Conservation (phyloP, 129 eudicot genomes). For the Centrapalus pauciflorus region DNA sequence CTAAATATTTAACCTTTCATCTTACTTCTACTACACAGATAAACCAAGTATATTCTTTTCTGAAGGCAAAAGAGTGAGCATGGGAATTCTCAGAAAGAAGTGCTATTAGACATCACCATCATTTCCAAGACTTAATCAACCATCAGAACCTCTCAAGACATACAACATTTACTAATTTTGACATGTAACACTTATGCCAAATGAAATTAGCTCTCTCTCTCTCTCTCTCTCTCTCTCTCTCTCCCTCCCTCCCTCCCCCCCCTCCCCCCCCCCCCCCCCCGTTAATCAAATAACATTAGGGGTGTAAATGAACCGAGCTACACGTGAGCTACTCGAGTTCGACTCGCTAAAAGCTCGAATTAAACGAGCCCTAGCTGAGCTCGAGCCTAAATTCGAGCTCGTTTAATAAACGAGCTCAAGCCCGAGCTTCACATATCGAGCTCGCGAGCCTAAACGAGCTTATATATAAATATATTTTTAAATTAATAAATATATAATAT, state of each 20-base stretch:
- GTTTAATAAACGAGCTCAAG: too few relatives aligned
- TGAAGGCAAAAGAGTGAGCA: background rate
- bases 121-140: background rate
- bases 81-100: conserved; percentile 10
- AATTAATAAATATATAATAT: too few relatives aligned
- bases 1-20: background rate
- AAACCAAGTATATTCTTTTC: conserved; percentile 15
- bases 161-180: background rate
- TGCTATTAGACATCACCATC: background rate
- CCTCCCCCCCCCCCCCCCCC: too few relatives aligned
- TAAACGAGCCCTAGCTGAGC: too few relatives aligned
- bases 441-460: too few relatives aligned
- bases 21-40: conserved; percentile 16
- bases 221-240: background rate
- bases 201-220: conserved; percentile 18
- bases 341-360: too few relatives aligned
- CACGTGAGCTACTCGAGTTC: too few relatives aligned
- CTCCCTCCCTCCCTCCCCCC: background rate
- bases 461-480: too few relatives aligned
- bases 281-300: too few relatives aligned
- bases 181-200: conserved; percentile 4
- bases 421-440: too few relatives aligned
- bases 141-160: background rate
- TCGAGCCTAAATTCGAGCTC: too few relatives aligned
- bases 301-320: too few relatives aligned